Conservation (phyloP, 78 protist species). For the Mastigamoeba balamuthi region DNA sequence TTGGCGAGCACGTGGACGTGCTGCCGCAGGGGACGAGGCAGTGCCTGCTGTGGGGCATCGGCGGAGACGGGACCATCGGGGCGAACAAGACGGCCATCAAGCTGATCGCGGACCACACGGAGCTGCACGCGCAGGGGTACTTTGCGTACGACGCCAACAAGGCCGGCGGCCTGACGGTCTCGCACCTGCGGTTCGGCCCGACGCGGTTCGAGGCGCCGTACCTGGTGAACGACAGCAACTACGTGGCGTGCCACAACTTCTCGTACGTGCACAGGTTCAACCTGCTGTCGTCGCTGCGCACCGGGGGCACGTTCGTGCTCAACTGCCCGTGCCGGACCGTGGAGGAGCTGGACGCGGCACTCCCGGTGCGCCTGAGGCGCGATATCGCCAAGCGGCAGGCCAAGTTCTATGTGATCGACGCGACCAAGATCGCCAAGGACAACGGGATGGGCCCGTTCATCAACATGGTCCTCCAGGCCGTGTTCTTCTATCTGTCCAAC, state of each 20-base stretch:
- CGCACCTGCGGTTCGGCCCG: slow-evolving; percentile 66
- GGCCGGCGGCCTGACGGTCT: slow-evolving; percentile 55
- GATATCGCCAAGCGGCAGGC: slow-evolving; percentile 20
- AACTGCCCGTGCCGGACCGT: slow-evolving; percentile 17
- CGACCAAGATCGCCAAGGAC: slow-evolving; percentile 27
- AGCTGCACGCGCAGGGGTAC: slow-evolving; percentile 37
- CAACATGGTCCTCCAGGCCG: slow-evolving; percentile 63
- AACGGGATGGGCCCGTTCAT: slow-evolving; percentile 19
- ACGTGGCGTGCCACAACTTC: slow-evolving; percentile 55
- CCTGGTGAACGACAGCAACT: slow-evolving; percentile 42
- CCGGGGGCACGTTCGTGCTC: slow-evolving; percentile 39
- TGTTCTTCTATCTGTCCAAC: slow-evolving; percentile 46
- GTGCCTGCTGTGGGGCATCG: slow-evolving; percentile 57
- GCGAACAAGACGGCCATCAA: slow-evolving; percentile 72
- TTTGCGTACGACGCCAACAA: slow-evolving; percentile 65
- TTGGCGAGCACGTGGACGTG: background rate
- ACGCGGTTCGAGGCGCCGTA: slow-evolving; percentile 24
- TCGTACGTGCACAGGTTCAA: background rate
- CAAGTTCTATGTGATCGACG: slow-evolving; percentile 50
- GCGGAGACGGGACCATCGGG: slow-evolving; percentile 71
- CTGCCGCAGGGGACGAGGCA: slow-evolving; percentile 7
- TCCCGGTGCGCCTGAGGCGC: slow-evolving; percentile 21
- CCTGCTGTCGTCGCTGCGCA: background rate
- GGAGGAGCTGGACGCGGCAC: slow-evolving; percentile 6
- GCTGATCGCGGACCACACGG: slow-evolving; percentile 41